Percentiles rank a stretch among this genome's conserved stretches.
Evolutionary conservation across 441 rosid species (phyloP).

Genomic region (Codiaeum variegatum): DNA sequence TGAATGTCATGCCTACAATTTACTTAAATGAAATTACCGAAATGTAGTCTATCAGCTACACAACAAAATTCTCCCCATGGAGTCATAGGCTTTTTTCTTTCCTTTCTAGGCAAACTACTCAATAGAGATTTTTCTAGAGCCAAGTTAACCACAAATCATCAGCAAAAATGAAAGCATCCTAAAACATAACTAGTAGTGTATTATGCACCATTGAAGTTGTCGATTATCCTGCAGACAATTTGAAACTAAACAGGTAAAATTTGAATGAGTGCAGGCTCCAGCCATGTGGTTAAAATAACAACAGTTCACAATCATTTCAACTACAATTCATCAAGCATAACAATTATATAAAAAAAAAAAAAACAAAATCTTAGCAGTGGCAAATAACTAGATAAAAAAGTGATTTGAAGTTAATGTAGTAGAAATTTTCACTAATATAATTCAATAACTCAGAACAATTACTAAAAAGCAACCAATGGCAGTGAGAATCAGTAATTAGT

Average conservation of each 20-base stretch:
- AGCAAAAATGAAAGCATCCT: background rate
- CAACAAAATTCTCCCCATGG: background rate
- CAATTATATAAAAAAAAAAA: no score
- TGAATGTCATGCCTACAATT: background rate
- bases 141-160: background rate
- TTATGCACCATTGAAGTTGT: background rate
- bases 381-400: background rate
- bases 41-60: background rate
- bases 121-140: background rate
- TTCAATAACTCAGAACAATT: slow-evolving; percentile 9
- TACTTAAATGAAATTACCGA: background rate
- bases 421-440: slow-evolving; percentile 9
- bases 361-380: background rate
- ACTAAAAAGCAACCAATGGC: slow-evolving; percentile 8
- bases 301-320: background rate
- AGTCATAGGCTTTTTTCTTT: background rate
- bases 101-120: background rate
- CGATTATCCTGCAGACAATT: background rate
- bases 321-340: background rate
- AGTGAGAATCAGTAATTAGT: slow-evolving; percentile 6
- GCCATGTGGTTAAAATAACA: background rate
- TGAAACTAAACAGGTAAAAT: background rate
- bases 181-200: background rate
- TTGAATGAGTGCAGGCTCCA: background rate
- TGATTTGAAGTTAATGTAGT: background rate